Evolutionary conservation across 2,329 filamentous ascomycete species (phyloP), one percentile per base, ranked within the genome.

Genomic region (Penicillium corylophilum): DNA sequence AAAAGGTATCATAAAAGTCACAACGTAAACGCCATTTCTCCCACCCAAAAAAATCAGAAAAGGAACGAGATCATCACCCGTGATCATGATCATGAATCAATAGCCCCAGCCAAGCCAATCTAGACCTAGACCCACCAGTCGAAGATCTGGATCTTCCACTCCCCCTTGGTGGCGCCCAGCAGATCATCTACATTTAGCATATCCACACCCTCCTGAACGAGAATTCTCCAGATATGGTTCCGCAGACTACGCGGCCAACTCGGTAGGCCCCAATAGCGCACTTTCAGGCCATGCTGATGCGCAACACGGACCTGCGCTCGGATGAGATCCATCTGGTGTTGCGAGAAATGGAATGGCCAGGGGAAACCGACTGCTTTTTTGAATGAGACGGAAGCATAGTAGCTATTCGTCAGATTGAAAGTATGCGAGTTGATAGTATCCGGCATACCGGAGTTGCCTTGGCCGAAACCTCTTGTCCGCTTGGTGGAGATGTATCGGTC

Each of bases 161-260:
- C 75, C 41, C 73, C 66, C 46, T 60, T 69, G 1, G 75, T 74
- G 39, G 80, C 81, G 2, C 68, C 75, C 42, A 64, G 64, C 54
- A 85, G 60, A 63, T 84, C 81, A 71, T 85, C 82, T 1, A 80
- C 81, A 60, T 83, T 84, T 46, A 85, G 60, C 38, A 81, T 73
- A 62, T 82, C 81, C 10, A 78, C 80, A 0, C 81, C 80, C 63
- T 83, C 79, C 26, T 74, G 67, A 10, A 79, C 74, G 16, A 84
- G 63, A 18, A 80, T 68, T 7, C 73, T 71, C 82, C 82, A 84
- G 15, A 84, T 65, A 45, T 76, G 73, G 60, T 83, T 81, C 40
- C 81, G 67, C 63, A 82, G 56, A 36, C 74, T 74, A 5, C 76
- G 66, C 1, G 82, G 82, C 81, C 82, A 84, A 47, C 64, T 69